Evolutionary conservation across 768 basidiomycete genomes (phyloP).

Genomic region (Boletus subparvulus): DNA sequence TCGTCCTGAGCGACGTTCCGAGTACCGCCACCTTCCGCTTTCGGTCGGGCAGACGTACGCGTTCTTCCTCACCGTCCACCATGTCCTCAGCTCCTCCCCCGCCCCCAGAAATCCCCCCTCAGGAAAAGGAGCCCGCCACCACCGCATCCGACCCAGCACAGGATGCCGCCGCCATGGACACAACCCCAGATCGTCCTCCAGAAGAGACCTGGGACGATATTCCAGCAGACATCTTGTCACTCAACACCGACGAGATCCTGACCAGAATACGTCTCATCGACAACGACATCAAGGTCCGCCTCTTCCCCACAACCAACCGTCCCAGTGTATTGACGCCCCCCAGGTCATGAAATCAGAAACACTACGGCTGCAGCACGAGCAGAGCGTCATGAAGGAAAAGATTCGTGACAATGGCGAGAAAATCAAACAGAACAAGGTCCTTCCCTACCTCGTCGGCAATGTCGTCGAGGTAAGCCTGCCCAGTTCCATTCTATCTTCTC

Average conservation of each 20-base stretch:
- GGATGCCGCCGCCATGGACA: conserved; percentile 61
- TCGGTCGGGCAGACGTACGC: conserved; percentile 27
- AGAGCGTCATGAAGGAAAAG: conserved; percentile 96
- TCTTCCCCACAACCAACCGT: neutral
- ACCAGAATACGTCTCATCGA: conserved; percentile 92
- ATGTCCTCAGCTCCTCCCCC: conserved; percentile 63
- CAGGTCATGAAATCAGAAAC: conserved; percentile 98
- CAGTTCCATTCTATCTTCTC: neutral
- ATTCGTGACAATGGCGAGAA: conserved; percentile 98
- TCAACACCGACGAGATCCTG: conserved; percentile 82
- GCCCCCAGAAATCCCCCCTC: conserved; percentile 40
- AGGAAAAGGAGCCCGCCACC: conserved; percentile 54
- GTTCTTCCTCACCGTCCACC: conserved; percentile 5
- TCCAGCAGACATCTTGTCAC: conserved; percentile 78
- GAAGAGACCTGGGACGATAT: conserved; percentile 92
- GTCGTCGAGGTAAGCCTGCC: conserved; percentile 77
- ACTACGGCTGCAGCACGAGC: conserved; percentile 87
- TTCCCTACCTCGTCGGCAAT: conserved; percentile 97
- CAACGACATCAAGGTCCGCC: conserved; percentile 87
- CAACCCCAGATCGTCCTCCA: conserved; percentile 62
- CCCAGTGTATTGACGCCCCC: neutral
- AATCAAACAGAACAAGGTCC: conserved; percentile 98
- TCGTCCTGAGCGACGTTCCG: conserved; percentile 5
- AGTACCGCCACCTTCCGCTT: conserved; percentile 24
- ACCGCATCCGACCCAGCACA: conserved; percentile 34